phyloP scores from a whole-genome alignment of 2,329 filamentous ascomycete species.

The Monilinia aucupariae region DNA sequence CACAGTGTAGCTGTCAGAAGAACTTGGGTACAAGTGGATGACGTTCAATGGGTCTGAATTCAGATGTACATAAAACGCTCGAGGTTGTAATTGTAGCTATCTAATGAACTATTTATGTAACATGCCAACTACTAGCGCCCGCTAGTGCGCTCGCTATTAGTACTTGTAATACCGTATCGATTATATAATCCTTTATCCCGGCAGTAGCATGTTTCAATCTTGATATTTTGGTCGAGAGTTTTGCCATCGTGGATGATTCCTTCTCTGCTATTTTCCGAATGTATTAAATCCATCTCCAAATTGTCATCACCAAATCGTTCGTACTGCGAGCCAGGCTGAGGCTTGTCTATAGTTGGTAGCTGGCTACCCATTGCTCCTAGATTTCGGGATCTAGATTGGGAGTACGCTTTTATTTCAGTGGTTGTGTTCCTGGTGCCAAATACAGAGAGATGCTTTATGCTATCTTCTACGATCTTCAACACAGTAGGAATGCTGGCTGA shows the following conservation, averaged over 20 bases:
- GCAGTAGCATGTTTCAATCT: slow-evolving; percentile 7
- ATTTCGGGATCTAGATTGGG: slow-evolving; percentile 4
- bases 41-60: no score
- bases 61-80: no score
- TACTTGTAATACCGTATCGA: no score
- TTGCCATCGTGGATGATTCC: background rate
- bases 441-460: slow-evolving; percentile 8
- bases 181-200: no score
- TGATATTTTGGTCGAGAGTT: background rate
- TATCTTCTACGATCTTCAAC: slow-evolving; percentile 18
- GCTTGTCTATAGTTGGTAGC: background rate
- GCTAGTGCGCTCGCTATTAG: no score
- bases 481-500: slow-evolving; percentile 20
- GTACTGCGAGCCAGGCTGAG: slow-evolving; percentile 4
- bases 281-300: slow-evolving; percentile 5
- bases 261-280: slow-evolving; percentile 7
- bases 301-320: slow-evolving; percentile 10
- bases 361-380: background rate
- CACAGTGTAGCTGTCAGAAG: background rate
- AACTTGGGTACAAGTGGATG: no score
- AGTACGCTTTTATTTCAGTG: background rate
- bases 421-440: background rate
- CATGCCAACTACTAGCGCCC: no score
- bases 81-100: no score
- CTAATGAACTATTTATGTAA: no score